phyloP scores from a whole-genome alignment of 805 yeast species.

The Candida sakaeoensis region DNA sequence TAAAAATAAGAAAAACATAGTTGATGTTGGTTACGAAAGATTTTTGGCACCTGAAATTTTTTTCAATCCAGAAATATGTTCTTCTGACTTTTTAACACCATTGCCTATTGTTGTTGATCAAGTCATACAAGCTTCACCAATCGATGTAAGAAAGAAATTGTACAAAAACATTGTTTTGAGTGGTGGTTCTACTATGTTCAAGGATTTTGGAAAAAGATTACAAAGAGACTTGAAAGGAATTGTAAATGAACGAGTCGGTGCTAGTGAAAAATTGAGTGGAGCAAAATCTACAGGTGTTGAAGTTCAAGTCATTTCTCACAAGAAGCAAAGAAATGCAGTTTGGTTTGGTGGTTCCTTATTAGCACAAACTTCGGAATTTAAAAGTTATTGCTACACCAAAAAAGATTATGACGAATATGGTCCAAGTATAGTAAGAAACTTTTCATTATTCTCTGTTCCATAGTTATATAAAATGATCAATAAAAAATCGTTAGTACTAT shows the following conservation, averaged over 20 bases:
- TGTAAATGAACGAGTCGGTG: constrained; percentile 83
- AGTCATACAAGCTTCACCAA: constrained; percentile 92
- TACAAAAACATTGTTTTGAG: constrained; percentile 93
- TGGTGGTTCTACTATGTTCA: constrained; percentile 99
- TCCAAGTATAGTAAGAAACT: constrained; percentile 95
- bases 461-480: no score
- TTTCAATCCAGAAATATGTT: constrained; percentile 96
- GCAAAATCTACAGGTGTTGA: constrained; percentile 89
- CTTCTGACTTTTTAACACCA: constrained; percentile 93
- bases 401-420: constrained; percentile 97
- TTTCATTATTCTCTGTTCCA: constrained; percentile 89
- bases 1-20: constrained; percentile 47
- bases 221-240: constrained; percentile 89
- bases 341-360: constrained; percentile 98
- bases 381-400: constrained; percentile 94
- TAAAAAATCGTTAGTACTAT: neutral
- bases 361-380: constrained; percentile 96
- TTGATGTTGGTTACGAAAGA: constrained; percentile 96
- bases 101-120: constrained; percentile 94
- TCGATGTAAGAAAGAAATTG: constrained; percentile 95
- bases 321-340: constrained; percentile 96
- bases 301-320: constrained; percentile 94
- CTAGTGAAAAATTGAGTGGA: constrained; percentile 72
- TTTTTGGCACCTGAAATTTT: constrained; percentile 99
- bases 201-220: constrained; percentile 94